A percentile compares a stretch with the other conserved stretches of the same genome.
These are phyloP conservation scores for Apium graveolens DNA, from an alignment of 129 eudicot genomes.

Conservation along the genomic window DNA sequence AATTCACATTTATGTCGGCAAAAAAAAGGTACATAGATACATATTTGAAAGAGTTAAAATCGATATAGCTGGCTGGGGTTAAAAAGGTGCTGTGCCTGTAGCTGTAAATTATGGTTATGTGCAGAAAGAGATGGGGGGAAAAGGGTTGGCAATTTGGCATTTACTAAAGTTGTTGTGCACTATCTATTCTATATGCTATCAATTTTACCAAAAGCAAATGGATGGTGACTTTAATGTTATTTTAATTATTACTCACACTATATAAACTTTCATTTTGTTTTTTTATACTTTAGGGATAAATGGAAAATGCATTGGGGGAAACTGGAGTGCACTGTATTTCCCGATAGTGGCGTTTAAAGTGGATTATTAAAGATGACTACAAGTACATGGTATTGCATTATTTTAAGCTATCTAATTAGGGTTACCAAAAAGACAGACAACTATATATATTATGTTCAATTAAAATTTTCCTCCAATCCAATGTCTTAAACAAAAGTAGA, in stretches of 20 bases:
- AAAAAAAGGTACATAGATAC: neutral
- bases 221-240: conserved; percentile 30
- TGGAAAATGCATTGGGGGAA: conserved; percentile 12
- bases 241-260: neutral
- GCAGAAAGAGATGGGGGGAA: neutral
- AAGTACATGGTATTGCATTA: neutral
- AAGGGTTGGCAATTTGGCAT: conserved; percentile 14
- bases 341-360: conserved; percentile 6
- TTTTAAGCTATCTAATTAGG: neutral
- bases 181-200: conserved; percentile 16
- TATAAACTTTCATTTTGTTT: neutral
- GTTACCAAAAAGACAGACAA: conserved; percentile 2
- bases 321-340: conserved; percentile 27
- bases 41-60: neutral
- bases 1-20: neutral
- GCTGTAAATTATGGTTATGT: neutral
- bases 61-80: no score
- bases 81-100: neutral
- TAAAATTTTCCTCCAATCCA: neutral
- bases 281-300: neutral
- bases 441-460: neutral
- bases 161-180: conserved; percentile 12
- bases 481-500: neutral
- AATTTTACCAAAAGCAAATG: conserved; percentile 29
- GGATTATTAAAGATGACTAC: neutral